These are phyloP conservation scores for Citeromyces siamensis DNA, from an alignment of 1,139 yeast species.

Conservation along the genomic window DNA sequence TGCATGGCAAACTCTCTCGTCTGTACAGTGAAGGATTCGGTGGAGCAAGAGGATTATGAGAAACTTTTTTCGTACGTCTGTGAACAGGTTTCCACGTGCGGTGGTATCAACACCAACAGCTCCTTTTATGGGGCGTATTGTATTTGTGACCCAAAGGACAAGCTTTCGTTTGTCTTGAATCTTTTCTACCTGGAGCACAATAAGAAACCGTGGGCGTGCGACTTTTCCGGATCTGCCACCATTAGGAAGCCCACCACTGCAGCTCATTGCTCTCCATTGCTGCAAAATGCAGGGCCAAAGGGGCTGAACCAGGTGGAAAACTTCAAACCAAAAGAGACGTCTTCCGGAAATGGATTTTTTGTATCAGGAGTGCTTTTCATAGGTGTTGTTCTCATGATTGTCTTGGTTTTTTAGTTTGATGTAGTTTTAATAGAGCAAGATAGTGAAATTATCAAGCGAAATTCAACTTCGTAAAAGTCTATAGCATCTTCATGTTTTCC, in stretches of 20 bases:
- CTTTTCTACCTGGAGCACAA: constrained; percentile 37
- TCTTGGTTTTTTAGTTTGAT: too few relatives aligned
- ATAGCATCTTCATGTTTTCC: too few relatives aligned
- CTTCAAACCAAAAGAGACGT: too few relatives aligned
- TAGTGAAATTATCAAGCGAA: too few relatives aligned
- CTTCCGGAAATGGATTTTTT: too few relatives aligned
- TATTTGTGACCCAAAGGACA: constrained; percentile 44
- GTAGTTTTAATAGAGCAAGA: too few relatives aligned
- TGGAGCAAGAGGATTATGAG: constrained; percentile 34
- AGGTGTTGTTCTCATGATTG: too few relatives aligned
- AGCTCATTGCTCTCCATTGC: constrained; percentile 31
- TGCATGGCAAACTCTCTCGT: constrained; percentile 36
- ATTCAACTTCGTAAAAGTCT: too few relatives aligned
- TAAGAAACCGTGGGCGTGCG: constrained; percentile 32
- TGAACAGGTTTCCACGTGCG: constrained; percentile 20
- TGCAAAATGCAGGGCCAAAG: constrained; percentile 27
- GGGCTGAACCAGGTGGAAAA: too few relatives aligned
- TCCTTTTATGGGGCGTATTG: constrained; percentile 48
- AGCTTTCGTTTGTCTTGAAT: constrained; percentile 51
- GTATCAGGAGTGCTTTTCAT: too few relatives aligned
- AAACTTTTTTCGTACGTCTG: constrained; percentile 44
- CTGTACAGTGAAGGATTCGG: constrained; percentile 36
- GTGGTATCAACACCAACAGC: constrained; percentile 34
- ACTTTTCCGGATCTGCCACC: constrained; percentile 44
- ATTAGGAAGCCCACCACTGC: constrained; percentile 38